Evolutionary conservation across 768 basidiomycete genomes (phyloP).

Genomic region (Mycena olivaceomarginata): DNA sequence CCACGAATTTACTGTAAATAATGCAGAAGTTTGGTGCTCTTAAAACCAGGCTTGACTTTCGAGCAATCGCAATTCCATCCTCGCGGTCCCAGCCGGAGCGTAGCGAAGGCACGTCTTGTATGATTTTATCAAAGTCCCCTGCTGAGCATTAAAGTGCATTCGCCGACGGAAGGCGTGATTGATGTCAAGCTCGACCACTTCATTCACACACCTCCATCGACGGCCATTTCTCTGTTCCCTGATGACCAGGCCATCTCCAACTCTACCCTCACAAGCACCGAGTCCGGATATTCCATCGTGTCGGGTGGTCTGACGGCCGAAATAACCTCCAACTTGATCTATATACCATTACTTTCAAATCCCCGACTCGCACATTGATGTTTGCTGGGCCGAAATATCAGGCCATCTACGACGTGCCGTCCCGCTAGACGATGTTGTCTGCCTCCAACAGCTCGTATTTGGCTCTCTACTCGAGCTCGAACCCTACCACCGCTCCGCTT

Average conservation of each 20-base stretch:
- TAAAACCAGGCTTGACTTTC: too few relatives aligned
- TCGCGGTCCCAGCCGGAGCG: too few relatives aligned
- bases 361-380: slow-evolving; percentile 65
- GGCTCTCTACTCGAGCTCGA: slow-evolving; percentile 72
- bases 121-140: slow-evolving; percentile 64
- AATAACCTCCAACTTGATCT: slow-evolving; percentile 76
- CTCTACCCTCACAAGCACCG: slow-evolving; percentile 58
- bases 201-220: slow-evolving; percentile 62
- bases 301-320: slow-evolving; percentile 72
- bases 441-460: slow-evolving; percentile 76
- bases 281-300: slow-evolving; percentile 57
- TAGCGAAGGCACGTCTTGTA: too few relatives aligned
- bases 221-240: slow-evolving; percentile 78
- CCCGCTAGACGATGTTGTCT: slow-evolving; percentile 69
- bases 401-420: slow-evolving; percentile 73
- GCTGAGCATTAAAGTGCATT: slow-evolving; percentile 69
- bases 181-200: slow-evolving; percentile 77
- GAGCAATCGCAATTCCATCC: too few relatives aligned
- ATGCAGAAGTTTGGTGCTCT: too few relatives aligned
- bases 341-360: slow-evolving; percentile 79
- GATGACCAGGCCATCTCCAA: slow-evolving; percentile 71
- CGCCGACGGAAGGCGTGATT: slow-evolving; percentile 73
- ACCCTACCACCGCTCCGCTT: slow-evolving; percentile 66
- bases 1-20: too few relatives aligned
- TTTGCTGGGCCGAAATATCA: slow-evolving; percentile 74